Percentiles rank a stretch among this genome's conserved stretches.
phyloP scores from a whole-genome alignment of 2,329 filamentous ascomycete species.

The Stachybotrys chlorohalonatus region DNA sequence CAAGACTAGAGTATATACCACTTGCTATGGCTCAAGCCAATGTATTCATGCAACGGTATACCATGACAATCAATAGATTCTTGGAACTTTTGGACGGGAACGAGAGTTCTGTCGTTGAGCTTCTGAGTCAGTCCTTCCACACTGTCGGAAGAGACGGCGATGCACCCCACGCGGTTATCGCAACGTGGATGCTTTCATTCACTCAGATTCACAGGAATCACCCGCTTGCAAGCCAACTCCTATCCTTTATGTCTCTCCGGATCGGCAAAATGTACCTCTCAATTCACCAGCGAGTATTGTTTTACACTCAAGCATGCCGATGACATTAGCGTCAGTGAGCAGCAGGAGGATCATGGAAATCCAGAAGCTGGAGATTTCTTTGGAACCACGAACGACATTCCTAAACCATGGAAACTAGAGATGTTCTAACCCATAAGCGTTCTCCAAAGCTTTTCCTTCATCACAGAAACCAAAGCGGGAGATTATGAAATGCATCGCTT shows the following conservation, averaged over 20 bases:
- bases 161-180: slow-evolving; percentile 16
- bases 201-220: slow-evolving; percentile 14
- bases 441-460: slow-evolving; percentile 20
- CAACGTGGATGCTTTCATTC: slow-evolving; percentile 26
- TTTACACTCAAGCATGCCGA: no score
- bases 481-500: slow-evolving; percentile 21
- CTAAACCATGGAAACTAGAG: slow-evolving; percentile 1
- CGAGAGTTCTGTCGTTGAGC: slow-evolving; percentile 7
- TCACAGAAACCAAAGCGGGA: slow-evolving; percentile 10
- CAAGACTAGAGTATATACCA: slow-evolving; percentile 12
- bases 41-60: slow-evolving; percentile 21
- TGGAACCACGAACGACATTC: background rate
- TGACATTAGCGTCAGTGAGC: background rate
- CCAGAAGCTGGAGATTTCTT: background rate
- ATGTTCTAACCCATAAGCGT: slow-evolving; percentile 14
- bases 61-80: slow-evolving; percentile 14
- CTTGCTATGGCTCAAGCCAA: slow-evolving; percentile 26
- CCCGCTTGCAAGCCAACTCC: slow-evolving; percentile 14
- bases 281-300: background rate
- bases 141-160: slow-evolving; percentile 15
- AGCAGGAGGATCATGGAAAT: slow-evolving; percentile 2
- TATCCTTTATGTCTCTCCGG: slow-evolving; percentile 19
- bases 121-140: slow-evolving; percentile 21
- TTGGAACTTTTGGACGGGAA: slow-evolving; percentile 5
- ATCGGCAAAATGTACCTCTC: background rate